Base-by-base conservation (phyloP, 129 eudicot genomes). In the Lactuca saligna region DNA sequence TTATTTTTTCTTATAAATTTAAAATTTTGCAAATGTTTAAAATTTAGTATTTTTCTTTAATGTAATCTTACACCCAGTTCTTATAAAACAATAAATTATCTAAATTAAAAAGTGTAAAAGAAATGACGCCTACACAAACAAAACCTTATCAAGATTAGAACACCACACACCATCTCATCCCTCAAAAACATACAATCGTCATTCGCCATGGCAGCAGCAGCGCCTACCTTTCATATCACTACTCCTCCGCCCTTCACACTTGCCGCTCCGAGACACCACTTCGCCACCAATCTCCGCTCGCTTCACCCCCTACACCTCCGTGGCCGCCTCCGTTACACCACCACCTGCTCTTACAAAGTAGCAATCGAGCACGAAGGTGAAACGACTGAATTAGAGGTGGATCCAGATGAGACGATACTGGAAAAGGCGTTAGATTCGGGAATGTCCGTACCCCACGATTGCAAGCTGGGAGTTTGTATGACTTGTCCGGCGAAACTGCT, bases 401-500 rank as follows among this genome's bases (percentile, higher is more conserved):
- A 92, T 34, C 79, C 84, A 37, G 96, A 88, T 68, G 96, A 92
- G 80, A 86, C 91, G 2, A 92, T 92, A 6, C 72, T 92, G 2
- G 84, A 91, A 1, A 86, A 82, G 64, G 98, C 96, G 7, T 13
- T 88, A 31, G 98, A 92, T 3, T 17, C 32, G 37, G 98, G 89
- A 33, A 11, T 92, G 72, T 7, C 55, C 0, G 85, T 88, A 29
- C 96, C 98, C 0, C 70, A 92, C 61, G 98, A 92, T 60, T 92
- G 98, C 80, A 88, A 88, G 50, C 91, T 91, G 1, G 98, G 98
- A 7, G 98, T 92, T 17, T 92, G 98, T 74, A 88, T 92, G 98
- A 92, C 98, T 6, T 92, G 98, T 63, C 98, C 98, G 31, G 96
- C 98, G 0, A 68, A 41, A 63, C 74, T 88, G 29, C 54, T 92